phyloP scores from a whole-genome alignment of 164 flowering plant species.

The Hamamelis virginiana region DNA sequence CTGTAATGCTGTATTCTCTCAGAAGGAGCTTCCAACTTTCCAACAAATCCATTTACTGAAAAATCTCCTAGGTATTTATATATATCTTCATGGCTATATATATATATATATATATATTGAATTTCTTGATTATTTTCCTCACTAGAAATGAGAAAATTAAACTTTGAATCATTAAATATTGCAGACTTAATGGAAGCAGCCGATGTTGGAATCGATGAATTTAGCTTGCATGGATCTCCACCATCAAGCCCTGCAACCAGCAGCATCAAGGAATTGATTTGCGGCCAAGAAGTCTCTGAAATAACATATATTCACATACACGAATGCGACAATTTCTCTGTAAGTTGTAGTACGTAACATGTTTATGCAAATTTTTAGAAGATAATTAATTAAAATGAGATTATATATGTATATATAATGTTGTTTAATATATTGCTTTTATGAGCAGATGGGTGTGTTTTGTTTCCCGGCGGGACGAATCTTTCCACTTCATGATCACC shows the following conservation, averaged over 20 bases:
- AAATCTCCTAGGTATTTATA: constrained; percentile 24
- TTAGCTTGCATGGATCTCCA: constrained; percentile 11
- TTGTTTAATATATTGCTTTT: background rate
- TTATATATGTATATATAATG: background rate
- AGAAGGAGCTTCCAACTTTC: constrained; percentile 28
- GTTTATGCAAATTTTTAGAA: too few species aligned
- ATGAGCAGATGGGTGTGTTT: constrained; percentile 41
- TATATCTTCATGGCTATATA: too few species aligned
- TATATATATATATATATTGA: too few species aligned
- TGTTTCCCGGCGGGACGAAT: constrained; percentile 34
- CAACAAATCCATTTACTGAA: constrained; percentile 32
- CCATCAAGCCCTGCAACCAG: constrained; percentile 5
- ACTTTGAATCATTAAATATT: background rate
- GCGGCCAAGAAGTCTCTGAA: constrained; percentile 18
- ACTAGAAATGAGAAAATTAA: background rate
- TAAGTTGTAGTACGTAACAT: too few species aligned
- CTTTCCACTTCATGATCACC: constrained; percentile 52
- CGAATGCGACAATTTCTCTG: constrained; percentile 35
- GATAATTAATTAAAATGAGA: too few species aligned
- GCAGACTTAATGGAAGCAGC: constrained; percentile 30
- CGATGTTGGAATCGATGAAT: constrained; percentile 39
- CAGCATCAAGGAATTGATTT: constrained; percentile 11
- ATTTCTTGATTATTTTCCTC: background rate
- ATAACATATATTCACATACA: constrained; percentile 38
- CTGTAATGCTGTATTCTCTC: constrained; percentile 25